A percentile compares a stretch with the other conserved stretches of the same genome.
Evolutionary conservation across 2,329 filamentous ascomycete species (phyloP).

Genomic region (Cordyceps cicadae): DNA sequence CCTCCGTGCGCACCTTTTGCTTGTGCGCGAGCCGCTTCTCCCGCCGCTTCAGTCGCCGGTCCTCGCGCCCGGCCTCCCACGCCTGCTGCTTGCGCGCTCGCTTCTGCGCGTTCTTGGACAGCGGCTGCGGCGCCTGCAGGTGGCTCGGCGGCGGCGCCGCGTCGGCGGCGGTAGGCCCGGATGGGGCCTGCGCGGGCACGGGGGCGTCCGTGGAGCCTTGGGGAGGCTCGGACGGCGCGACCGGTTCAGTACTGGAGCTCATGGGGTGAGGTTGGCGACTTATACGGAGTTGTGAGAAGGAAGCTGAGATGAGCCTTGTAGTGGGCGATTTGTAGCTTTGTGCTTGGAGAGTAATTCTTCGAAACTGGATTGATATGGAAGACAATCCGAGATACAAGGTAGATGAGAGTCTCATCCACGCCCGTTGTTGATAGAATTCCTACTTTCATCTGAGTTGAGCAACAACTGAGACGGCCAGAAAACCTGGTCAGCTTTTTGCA

Average conservation of each 20-base stretch:
- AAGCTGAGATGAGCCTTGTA: not conserved
- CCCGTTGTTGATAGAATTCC: not conserved
- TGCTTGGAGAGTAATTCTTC: not conserved
- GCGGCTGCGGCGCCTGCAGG: constrained; percentile 13
- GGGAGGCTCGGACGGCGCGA: not conserved
- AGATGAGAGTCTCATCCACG: not conserved
- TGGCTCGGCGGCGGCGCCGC: not conserved
- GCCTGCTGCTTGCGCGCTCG: constrained; percentile 62
- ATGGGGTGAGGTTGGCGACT: constrained; percentile 4
- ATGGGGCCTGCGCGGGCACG: not conserved
- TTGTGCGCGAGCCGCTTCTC: constrained; percentile 44
- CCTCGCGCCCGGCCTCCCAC: constrained; percentile 66
- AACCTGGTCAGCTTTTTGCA: not conserved
- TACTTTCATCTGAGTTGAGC: not conserved
- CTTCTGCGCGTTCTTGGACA: constrained; percentile 85
- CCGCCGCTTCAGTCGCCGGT: constrained; percentile 45
- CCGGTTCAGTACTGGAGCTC: constrained; percentile 5
- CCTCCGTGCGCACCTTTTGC: constrained; percentile 40
- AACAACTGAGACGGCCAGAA: not conserved
- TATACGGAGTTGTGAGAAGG: not conserved
- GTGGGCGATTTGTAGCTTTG: not conserved
- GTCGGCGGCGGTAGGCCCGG: not conserved
- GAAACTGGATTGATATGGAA: not conserved
- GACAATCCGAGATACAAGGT: not conserved
- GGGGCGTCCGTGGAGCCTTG: not conserved